Base-by-base conservation (phyloP, 1,284 basidiomycete species). In the Taiwanofungus camphoratus region DNA sequence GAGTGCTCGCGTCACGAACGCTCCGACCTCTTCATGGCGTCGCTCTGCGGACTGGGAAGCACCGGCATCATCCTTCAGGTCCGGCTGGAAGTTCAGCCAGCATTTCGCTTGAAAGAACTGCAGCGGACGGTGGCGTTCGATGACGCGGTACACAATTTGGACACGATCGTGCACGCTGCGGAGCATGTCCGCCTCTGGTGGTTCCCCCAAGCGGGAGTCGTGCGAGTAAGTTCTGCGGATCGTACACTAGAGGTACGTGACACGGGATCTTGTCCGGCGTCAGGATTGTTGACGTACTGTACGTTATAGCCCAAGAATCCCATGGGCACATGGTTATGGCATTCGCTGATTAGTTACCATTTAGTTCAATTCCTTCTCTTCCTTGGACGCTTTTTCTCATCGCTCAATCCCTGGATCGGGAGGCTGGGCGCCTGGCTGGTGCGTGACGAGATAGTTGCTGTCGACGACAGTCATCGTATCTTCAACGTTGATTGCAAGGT, bases 111-210 rank as follows among this genome's bases (percentile, higher is more conserved):
- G 42, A 78, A 77, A 55, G 93, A 99, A 59, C 69, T 77, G 0
- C 83, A 85, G 52, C 77, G 81, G 52, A 76, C 81, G 16, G 64
- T 84, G 33, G 56, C 68, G 20, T 87, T 91, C 53, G 77, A 86
- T 36, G 66, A 80, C n/a, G 77, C 82, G 51, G 58, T 85, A 41
- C 58, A 65, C 27, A 62, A 71, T 41, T 57, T 87, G 18, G 76
- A 84, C 49, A 49, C 64, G 6, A 67, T 94, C 55, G 80, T 76
- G 27, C 59, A 62, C 39, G 73, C 77, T 36, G 82, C 87, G 1
- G 80, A 98, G 65, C 92, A 97, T 62, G 88, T 91, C 19, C 75
- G 92, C n/a, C 73, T 93, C 22, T 94, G 91, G 88, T 99, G 94
- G 93, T 96, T 87, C 67, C 92, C 94, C 2, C 83, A 88, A 45